Evolutionary conservation across 148 eudicot genomes (phyloP), one percentile per base, ranked within the genome.

Genomic region (Talinum fruticosum): DNA sequence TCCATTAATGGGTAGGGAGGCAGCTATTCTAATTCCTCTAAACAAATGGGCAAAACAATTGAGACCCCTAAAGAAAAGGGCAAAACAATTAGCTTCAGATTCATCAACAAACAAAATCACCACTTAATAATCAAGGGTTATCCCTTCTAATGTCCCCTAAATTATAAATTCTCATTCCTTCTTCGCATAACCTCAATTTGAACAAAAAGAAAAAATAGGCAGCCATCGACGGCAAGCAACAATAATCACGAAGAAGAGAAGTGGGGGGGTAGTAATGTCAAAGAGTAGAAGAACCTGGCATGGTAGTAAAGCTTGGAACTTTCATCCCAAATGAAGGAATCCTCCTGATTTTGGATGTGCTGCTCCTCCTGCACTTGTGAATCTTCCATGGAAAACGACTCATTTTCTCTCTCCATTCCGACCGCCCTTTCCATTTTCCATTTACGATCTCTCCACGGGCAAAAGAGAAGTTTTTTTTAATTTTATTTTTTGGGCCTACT

Each of bases 281-380:
- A 12, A 33, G 21, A 36, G 57, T 34, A 76, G 44, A 36, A 19
- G 73, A 44, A 92, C 97, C 96, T 90, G 79, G 94, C 82, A 77
- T 94, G 97, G 80, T 85, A 92, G 73, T 89, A 92, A 26, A 94
- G 92, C 71, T 90, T 93, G 79, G 96, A 88, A 75, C 26, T 32
- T 23, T 92, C 88, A 51, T 94, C 98, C 98, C 98, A 94, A 68
- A 82, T 75, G 78, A 94, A 94, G 53, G 81, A 73, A 72, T 87
- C 84, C 21, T 83, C 85, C 21, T 79, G 68, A 71, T 29, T 78
- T 10, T 34, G 73, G 57, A 16, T 33, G 34, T 47, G 79, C 28
- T 80, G 73, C 53, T 79, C 69, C 49, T 1, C 66, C 26, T 57
- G 28, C n/a, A 16, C 23, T 23, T 59, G 34, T 45, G 30, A 24